Percentiles rank a stretch among this genome's conserved stretches.
Evolutionary conservation across 352 stramenopile species (phyloP).

Genomic region (Phytophthora europaea): DNA sequence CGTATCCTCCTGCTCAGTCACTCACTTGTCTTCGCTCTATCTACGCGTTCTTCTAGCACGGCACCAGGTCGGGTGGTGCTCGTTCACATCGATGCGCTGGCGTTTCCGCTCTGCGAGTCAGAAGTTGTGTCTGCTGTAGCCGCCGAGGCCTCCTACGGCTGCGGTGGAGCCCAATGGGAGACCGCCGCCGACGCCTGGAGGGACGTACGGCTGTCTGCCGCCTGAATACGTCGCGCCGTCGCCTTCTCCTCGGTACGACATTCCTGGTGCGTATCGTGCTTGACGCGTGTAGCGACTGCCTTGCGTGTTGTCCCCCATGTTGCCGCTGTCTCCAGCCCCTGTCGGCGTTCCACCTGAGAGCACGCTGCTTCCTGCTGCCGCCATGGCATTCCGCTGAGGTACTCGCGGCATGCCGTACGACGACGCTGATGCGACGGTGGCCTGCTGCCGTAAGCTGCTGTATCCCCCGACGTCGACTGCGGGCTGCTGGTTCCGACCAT

Average conservation of each 20-base stretch:
- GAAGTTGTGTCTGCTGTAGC: slow-evolving; percentile 87
- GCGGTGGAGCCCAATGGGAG: slow-evolving; percentile 54
- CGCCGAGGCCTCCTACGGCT: slow-evolving; percentile 59
- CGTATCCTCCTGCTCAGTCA: background rate
- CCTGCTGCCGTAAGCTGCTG: slow-evolving; percentile 51
- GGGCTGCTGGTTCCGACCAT: slow-evolving; percentile 68
- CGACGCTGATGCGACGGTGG: slow-evolving; percentile 17
- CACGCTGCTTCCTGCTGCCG: slow-evolving; percentile 72
- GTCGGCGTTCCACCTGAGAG: slow-evolving; percentile 66
- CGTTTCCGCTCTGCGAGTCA: slow-evolving; percentile 39
- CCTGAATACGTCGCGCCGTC: slow-evolving; percentile 70
- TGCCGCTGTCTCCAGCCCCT: slow-evolving; percentile 57
- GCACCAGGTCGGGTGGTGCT: slow-evolving; percentile 9
- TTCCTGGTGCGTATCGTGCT: slow-evolving; percentile 79
- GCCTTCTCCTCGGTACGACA: slow-evolving; percentile 61
- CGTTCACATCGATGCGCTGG: slow-evolving; percentile 36
- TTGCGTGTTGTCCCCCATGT: slow-evolving; percentile 47
- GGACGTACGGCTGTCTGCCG: slow-evolving; percentile 60
- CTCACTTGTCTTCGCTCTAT: slow-evolving; percentile 16
- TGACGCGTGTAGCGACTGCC: slow-evolving; percentile 84
- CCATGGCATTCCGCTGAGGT: slow-evolving; percentile 76
- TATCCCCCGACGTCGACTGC: slow-evolving; percentile 50
- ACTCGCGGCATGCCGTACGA: slow-evolving; percentile 57
- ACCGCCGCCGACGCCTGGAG: slow-evolving; percentile 28
- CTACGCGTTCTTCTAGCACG: slow-evolving; percentile 30